Evolutionary conservation across 2,329 filamentous ascomycete genomes (phyloP), one percentile per base, ranked within the genome.

Genomic region (Hirsutella rhossiliensis): DNA sequence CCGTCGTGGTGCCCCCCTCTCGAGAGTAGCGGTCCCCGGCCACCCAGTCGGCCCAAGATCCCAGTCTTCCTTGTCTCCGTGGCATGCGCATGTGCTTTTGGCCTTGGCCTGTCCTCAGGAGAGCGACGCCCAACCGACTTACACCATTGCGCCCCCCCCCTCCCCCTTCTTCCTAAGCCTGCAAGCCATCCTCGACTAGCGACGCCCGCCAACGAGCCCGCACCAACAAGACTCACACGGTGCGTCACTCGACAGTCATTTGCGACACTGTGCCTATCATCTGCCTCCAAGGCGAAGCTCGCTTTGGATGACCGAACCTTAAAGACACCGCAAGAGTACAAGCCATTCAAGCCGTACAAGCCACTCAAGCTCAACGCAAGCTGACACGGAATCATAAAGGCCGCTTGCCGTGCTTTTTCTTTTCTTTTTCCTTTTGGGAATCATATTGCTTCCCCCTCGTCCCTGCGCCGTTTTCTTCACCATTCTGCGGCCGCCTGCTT

Each of bases 41-140:
- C 31, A 27, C n/a, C 19, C 17, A 17, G 38, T 17, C 36, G 34
- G 11, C 20, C 20, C 20, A 42, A 29, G 30, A 36, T 37, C 30
- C 40, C 41, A 32, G 31, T n/a, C 34, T 36, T 34, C 18, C 19
- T 11, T 29, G 40, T 41, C 29, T 15, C 29, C 30, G 30, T 29
- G 2, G 31, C 31, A 28, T 42, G 32, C 23, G 32, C 23, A 18
- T 43, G 17, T 30, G 41, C 41, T 12, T 40, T 38, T 32, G 41
- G 27, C 23, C 27, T 34, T 29, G 31, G 30, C 36, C 38, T 38
- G 19, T 34, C 41, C 19, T 17, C n/a, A 19, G 31, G 20, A 13
- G 34, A 36, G 38, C 37, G 27, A 18, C 18, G 42, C 31, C 42
- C 45, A 42, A 47, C 42, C 42, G 42, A 47, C 45, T 44, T 47